Base-by-base conservation (phyloP, 169 alveolate genomes). In the Plasmodium knowlesi region DNA sequence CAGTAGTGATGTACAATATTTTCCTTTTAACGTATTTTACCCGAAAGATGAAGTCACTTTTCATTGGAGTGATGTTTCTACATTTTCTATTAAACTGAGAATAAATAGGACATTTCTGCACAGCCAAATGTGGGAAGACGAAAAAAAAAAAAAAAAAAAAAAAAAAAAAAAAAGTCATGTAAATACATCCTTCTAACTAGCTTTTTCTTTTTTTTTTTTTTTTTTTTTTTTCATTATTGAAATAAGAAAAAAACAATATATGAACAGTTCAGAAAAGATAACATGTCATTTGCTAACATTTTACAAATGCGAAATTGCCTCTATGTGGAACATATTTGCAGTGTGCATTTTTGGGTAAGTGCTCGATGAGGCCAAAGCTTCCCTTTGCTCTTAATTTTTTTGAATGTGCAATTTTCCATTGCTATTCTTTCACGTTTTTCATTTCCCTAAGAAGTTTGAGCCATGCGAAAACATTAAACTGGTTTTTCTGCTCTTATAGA, bases 181-280 rank as follows among this genome's bases (percentile, higher is more conserved):
- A 83, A 70, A 83, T 83, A 83, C 92, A 83, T 83, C 92, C 50
- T 83, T 70, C n/a, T 39, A 67, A 9, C 73, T 83, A 70, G 82
- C 73, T 83, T 25, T 54, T 67, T 83, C 70, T 19, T 70, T n/a
- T n/a, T n/a, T n/a, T n/a, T 32, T 32, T 32, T 83, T 70, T 83
- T 83, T 41, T 83, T 82, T 82, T 82, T 54, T 82, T 41, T 57
- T 82, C 67, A 53, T 25, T 25, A 16, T n/a, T 39, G 22, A 53
- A 12, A 28, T 32, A 82, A 82, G 57, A 82, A 79, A 79, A 79
- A 79, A 79, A 74, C 34, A 28, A 25, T 34, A 74, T 34, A 74
- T 34, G 46, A 30, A 74, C 30, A 30, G n/a, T 34, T 34, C 28
- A 12, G 46, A 74, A 25, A 30, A 74, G 6, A 19, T n/a, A 32